Percentiles rank a stretch among this genome's conserved stretches.
Conservation (phyloP, 805 yeast genomes). For the Komagataella ulmi region DNA sequence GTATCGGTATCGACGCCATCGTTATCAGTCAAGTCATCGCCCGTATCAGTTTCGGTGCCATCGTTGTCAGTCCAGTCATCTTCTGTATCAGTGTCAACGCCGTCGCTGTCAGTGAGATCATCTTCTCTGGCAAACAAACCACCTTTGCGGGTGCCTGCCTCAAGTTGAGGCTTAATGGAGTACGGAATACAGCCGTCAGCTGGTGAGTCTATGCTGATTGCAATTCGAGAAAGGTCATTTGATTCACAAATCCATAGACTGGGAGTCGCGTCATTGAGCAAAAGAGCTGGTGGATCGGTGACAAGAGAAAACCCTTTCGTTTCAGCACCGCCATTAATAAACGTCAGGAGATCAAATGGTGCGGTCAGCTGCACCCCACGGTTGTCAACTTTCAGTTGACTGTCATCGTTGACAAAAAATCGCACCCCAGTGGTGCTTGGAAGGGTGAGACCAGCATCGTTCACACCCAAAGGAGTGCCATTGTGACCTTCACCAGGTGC, state of each 20-base stretch:
- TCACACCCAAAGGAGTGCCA: not conserved
- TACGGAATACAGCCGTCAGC: not conserved
- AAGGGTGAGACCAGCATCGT: constrained; percentile 6
- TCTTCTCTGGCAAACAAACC: not conserved
- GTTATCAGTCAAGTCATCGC: not conserved
- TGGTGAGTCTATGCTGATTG: not conserved
- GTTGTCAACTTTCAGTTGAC: not conserved
- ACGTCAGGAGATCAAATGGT: not conserved
- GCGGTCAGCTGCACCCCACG: not conserved
- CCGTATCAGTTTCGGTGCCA: not conserved
- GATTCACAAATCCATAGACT: not conserved
- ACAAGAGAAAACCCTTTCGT: not conserved
- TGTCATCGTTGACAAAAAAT: not conserved
- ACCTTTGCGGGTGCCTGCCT: not conserved
- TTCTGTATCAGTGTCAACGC: not conserved
- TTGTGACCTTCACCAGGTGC: not conserved
- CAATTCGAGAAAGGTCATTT: not conserved
- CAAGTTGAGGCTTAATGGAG: not conserved
- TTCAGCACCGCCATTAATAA: not conserved
- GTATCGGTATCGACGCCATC: not conserved
- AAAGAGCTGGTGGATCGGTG: not conserved
- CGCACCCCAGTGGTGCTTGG: constrained; percentile 3
- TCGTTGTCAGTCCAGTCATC: not conserved
- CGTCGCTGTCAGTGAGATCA: not conserved
- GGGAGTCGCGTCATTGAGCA: not conserved